Percentiles rank a stretch among this genome's conserved stretches.
phyloP scores from a whole-genome alignment of 164 flowering plant genomes.

The Sextonia rubra region DNA sequence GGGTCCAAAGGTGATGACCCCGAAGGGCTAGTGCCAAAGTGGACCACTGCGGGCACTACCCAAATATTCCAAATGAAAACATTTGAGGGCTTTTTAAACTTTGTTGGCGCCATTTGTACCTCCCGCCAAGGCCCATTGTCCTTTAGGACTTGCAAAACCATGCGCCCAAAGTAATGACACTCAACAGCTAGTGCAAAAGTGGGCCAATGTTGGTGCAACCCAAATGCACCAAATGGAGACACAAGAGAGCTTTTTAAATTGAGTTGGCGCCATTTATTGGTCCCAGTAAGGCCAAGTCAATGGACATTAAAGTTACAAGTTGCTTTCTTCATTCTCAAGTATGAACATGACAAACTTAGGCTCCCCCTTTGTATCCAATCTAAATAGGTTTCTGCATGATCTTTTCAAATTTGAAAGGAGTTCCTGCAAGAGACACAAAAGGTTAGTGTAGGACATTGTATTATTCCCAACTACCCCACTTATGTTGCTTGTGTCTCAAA shows the following conservation, averaged over 20 bases:
- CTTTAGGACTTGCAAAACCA: not conserved
- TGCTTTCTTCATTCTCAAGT: not conserved
- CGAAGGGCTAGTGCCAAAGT: not conserved
- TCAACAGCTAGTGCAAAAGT: not conserved
- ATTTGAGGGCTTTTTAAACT: not conserved
- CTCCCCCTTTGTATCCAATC: not conserved
- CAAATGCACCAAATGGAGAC: not conserved
- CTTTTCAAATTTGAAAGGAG: not conserved
- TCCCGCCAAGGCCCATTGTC: not conserved
- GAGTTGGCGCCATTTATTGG: not conserved
- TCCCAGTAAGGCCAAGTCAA: not conserved
- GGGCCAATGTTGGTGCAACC: not conserved
- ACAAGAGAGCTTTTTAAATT: not conserved
- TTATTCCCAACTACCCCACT: constrained; percentile 9
- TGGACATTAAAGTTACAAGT: not conserved
- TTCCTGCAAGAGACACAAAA: not conserved
- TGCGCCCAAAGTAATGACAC: not conserved
- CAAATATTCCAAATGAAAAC: not conserved
- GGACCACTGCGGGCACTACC: not conserved
- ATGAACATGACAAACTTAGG: not conserved
- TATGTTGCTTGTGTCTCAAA: constrained; percentile 30
- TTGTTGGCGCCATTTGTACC: not conserved
- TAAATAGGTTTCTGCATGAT: too few relatives aligned
- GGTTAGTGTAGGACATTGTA: not conserved
- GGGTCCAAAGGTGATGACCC: too few relatives aligned